Evolutionary conservation across 371 early-diverging fungal genomes (phyloP), one percentile per base, ranked within the genome.

Genomic region (Mucor irregularis): DNA sequence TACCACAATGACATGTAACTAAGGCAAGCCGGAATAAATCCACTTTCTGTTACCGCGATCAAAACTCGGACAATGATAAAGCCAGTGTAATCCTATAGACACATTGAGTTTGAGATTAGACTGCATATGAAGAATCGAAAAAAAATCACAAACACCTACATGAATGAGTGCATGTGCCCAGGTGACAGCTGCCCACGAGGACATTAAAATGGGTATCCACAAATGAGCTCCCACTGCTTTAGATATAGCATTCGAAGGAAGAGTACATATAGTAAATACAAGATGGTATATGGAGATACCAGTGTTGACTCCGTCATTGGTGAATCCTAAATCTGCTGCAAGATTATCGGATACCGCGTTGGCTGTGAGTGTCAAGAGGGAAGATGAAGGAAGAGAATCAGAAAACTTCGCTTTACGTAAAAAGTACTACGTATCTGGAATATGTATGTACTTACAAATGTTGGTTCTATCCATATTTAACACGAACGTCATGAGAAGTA

Each of bases 121-220:
- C 26, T 25, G n/a, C 31, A 4, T 9, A 10, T 21, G 11, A 31
- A 11, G 10, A 13, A 52, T 24, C 39, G 19, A 19, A 22, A 21
- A 8, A 21, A 21, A 6, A 6, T 5, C 17, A 49, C 4, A 43
- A 5, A 2, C 17, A 26, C 61, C 48, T 64, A 67, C 71, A 45
- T 60, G 53, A 8, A 67, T 42, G 35, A 69, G 40, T 7, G 56
- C 58, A 42, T 68, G 80, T 3, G 66, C 64, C 58, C 80, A 81
- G 0, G 82, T 81, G 0, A 80, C 74, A 13, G 76, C 38, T 10
- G 82, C 87, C 87, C 87, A 86, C 5, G 76, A 38, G n/a, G 64
- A 62, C 84, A 87, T 85, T 25, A 87, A 56, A 42, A 79, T 66
- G 0, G 87, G 85, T 31, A 85, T 82, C 74, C 81, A 81, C 9